Percentiles rank a stretch among this genome's conserved stretches.
Conservation (phyloP, 176 grass and related monocot genomes). For the Aegilops tauschii region DNA sequence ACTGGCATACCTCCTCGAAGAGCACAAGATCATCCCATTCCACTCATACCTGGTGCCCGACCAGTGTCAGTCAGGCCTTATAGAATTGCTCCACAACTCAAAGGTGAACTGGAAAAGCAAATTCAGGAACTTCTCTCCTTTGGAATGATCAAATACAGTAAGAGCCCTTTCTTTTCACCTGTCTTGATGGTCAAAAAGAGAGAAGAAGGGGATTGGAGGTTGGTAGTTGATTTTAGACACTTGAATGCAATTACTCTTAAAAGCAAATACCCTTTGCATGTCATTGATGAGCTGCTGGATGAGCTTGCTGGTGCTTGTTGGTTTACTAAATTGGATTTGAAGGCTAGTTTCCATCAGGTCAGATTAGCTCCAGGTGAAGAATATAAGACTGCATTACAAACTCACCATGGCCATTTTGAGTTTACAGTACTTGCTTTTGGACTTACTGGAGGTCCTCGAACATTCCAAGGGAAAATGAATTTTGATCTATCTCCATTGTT, state of each 20-base stretch:
- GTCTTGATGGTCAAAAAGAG: not conserved
- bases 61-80: not conserved
- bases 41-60: fast-evolving
- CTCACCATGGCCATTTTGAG: not conserved
- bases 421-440: not conserved
- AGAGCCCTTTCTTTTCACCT: not conserved
- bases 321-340: not conserved
- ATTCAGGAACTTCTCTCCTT: not conserved
- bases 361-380: not conserved
- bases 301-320: not conserved
- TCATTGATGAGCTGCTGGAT: not conserved
- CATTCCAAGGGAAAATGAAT: not conserved
- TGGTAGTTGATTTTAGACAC: not conserved
- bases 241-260: not conserved
- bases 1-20: not conserved
- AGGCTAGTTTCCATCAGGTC: not conserved
- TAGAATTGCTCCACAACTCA: not conserved
- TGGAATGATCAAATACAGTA: not conserved
- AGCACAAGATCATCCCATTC: not conserved
- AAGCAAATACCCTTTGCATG: not conserved
- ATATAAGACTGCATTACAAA: not conserved
- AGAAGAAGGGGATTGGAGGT: not conserved
- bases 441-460: not conserved
- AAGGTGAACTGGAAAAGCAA: not conserved
- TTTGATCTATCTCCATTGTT: too few species aligned